These are phyloP conservation scores for Pisolithus sp. DNA, from an alignment of 768 basidiomycete species.

Conservation along the genomic window DNA sequence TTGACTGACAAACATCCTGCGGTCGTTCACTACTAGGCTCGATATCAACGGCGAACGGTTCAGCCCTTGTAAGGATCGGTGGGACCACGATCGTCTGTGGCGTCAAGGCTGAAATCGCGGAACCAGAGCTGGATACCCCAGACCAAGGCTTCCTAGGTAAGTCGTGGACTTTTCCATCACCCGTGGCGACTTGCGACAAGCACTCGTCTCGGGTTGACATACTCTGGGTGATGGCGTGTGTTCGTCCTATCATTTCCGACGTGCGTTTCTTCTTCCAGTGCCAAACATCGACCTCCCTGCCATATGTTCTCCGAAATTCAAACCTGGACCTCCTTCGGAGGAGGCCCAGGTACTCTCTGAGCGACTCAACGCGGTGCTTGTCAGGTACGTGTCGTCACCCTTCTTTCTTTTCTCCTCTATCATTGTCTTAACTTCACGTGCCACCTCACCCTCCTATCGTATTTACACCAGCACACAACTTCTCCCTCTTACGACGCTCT, in stretches of 20 bases:
- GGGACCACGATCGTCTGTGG: constrained; percentile 95
- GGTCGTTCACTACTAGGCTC: constrained; percentile 50
- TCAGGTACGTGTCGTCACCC: constrained; percentile 46
- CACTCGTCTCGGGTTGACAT: not conserved
- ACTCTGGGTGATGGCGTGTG: not conserved
- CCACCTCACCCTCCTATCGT: not conserved
- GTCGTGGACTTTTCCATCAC: constrained; percentile 13
- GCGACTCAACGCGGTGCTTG: constrained; percentile 69
- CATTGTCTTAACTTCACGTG: not conserved
- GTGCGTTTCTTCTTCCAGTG: constrained; percentile 41
- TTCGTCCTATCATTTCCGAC: not conserved
- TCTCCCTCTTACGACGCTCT: constrained; percentile 60
- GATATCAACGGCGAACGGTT: constrained; percentile 90
- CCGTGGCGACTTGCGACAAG: too few relatives aligned
- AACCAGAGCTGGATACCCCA: constrained; percentile 75
- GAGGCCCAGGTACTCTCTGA: constrained; percentile 91
- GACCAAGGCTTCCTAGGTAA: constrained; percentile 78
- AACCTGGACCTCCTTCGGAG: constrained; percentile 90
- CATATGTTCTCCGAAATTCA: constrained; percentile 88
- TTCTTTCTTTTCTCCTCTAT: not conserved
- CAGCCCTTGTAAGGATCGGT: constrained; percentile 84
- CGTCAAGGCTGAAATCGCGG: constrained; percentile 90
- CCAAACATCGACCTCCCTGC: constrained; percentile 94
- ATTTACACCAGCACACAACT: constrained; percentile 48
- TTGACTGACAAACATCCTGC: not conserved